phyloP scores from a whole-genome alignment of 1,284 basidiomycete genomes.

The Fomitiporia mediterranea region DNA sequence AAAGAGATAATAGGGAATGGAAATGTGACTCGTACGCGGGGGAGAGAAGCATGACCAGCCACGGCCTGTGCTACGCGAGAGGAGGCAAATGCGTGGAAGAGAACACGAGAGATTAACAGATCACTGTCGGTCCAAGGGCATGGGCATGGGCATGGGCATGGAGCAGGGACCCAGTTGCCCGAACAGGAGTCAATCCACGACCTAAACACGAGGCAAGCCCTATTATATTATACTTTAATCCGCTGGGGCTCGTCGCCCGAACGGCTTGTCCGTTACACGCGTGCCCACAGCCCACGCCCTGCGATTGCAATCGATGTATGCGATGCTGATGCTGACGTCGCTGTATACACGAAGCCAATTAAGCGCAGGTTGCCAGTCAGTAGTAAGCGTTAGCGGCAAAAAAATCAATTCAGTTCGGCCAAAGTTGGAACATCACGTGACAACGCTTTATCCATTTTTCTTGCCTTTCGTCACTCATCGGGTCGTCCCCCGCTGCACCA shows the following conservation, averaged over 20 bases:
- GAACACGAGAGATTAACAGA: constrained; percentile 14
- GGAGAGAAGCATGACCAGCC: constrained; percentile 59
- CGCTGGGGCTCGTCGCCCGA: constrained; percentile 6
- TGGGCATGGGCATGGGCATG: background rate
- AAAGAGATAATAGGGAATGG: constrained; percentile 22
- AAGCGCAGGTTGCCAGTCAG: background rate
- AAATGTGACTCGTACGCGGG: constrained; percentile 63
- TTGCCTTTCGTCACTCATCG: background rate
- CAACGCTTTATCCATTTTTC: background rate
- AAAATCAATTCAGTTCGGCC: background rate
- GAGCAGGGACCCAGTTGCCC: constrained; percentile 1
- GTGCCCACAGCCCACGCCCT: constrained; percentile 7
- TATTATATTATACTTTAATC: constrained; percentile 4
- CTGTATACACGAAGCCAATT: background rate
- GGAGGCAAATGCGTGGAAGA: constrained; percentile 21
- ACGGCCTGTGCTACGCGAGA: constrained; percentile 20
- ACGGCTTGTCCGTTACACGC: background rate
- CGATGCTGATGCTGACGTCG: background rate
- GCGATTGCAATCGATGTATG: constrained; percentile 8
- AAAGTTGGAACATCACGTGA: background rate
- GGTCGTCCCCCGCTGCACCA: background rate
- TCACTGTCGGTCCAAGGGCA: constrained; percentile 21
- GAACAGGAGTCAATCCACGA: constrained; percentile 23
- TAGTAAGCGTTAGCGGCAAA: too few relatives aligned
- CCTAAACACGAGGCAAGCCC: constrained; percentile 21